Base-by-base conservation (phyloP, 2,329 filamentous ascomycete species). In the Nothopassalora personata region DNA sequence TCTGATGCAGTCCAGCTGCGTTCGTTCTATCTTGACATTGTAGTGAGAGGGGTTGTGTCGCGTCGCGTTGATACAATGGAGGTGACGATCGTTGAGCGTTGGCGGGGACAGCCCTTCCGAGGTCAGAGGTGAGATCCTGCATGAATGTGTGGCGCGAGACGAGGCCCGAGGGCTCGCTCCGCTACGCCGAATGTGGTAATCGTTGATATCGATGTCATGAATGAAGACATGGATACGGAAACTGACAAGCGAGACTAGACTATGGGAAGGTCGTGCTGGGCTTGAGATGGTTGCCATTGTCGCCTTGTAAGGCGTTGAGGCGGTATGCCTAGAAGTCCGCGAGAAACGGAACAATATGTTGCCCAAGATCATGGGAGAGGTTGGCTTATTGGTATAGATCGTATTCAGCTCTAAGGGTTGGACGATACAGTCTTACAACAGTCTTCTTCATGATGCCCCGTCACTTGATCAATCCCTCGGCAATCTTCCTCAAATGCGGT, bases 401-500 rank as follows among this genome's bases (percentile, higher is more conserved):
- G 3, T 23, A 23, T 23, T 23, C 23, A 23, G 23, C 23, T 23
- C 23, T 23, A 23, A 3, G 3, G 34, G 34, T 15, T 36, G 34
- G 10, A 11, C 10, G 4, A 4, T 36, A 36, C 10, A 10, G 15
- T 1, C 8, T 36, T 10, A 36, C 34, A 36, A 11, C 15, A 3
- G 15, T 13, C 2, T 8, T 11, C 34, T 36, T 36, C 34, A 36
- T 10, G 3, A 36, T 36, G 15, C 34, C 4, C 10, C 23, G 1
- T 36, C 34, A 36, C 15, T 10, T 15, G 34, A 57, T 28, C 39
- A 57, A 34, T 33, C 45, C 47, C 36, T 57, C 39, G 1, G 50
- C 55, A 33, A 53, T 19, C 49, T 53, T 57, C 36, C 55, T 53
- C 34, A 57, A 43, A 47, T 57, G 31, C 19, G 55, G 55, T 36